A percentile compares a stretch with the other conserved stretches of the same genome.
Conservation (phyloP, 148 eudicot species). For the Nepenthes gracilis region DNA sequence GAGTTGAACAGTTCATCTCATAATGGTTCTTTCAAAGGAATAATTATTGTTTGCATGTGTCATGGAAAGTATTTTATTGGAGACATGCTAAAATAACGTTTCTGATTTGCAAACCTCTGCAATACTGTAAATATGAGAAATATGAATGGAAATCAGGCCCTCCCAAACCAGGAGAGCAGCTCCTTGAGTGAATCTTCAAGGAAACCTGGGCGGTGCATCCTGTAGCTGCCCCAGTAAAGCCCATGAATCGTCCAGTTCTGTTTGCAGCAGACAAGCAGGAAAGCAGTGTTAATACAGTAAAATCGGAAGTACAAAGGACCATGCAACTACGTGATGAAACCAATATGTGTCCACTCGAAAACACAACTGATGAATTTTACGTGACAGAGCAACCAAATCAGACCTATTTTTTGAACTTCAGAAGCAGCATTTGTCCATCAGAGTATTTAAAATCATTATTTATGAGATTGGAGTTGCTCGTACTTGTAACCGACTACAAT, state of each 20-base stretch:
- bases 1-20: too few relatives aligned
- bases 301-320: neutral
- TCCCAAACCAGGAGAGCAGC: slow-evolving; percentile 68
- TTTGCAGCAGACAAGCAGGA: slow-evolving; percentile 5
- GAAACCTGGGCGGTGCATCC: slow-evolving; percentile 46
- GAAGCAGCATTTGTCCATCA: too few relatives aligned
- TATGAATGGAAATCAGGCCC: slow-evolving; percentile 53
- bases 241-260: slow-evolving; percentile 99
- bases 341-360: too few relatives aligned
- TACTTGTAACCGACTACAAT: too few relatives aligned
- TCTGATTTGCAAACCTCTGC: slow-evolving; percentile 44
- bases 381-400: too few relatives aligned
- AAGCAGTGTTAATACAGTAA: neutral
- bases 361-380: too few relatives aligned
- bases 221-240: slow-evolving; percentile 93
- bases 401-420: too few relatives aligned
- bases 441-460: too few relatives aligned
- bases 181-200: slow-evolving; percentile 68
- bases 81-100: neutral
- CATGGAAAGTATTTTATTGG: neutral
- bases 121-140: slow-evolving; percentile 59
- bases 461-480: too few relatives aligned
- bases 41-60: too few relatives aligned
- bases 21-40: too few relatives aligned
- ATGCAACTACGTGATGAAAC: too few relatives aligned